Conservation (phyloP, 1,139 yeast species). For the Magnusiomyces suaveolens region DNA sequence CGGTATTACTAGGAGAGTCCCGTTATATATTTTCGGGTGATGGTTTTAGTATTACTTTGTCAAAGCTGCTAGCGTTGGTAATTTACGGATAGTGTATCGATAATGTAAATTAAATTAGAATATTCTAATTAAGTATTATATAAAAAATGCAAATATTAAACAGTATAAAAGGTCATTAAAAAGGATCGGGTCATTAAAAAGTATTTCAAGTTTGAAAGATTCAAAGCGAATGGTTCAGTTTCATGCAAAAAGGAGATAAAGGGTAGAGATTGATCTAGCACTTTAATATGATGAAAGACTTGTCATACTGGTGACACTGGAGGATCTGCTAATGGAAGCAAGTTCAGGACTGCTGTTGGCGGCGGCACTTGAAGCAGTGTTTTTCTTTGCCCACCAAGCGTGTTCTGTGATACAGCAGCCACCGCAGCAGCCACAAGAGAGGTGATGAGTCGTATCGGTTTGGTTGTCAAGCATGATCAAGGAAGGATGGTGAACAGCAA, state of each 20-base stretch:
- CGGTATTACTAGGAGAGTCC: no score
- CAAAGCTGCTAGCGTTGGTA: no score
- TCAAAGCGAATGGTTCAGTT: background rate
- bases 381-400: slow-evolving; percentile 36
- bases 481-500: slow-evolving; percentile 12
- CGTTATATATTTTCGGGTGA: no score
- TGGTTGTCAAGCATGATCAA: slow-evolving; percentile 30
- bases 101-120: background rate
- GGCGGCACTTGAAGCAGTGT: background rate
- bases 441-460: slow-evolving; percentile 38
- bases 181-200: background rate
- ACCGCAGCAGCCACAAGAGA: slow-evolving; percentile 42
- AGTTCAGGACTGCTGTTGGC: slow-evolving; percentile 3
- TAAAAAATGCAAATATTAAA: background rate
- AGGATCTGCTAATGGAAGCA: slow-evolving; percentile 2
- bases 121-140: background rate
- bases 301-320: slow-evolving; percentile 10
- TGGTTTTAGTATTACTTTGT: no score
- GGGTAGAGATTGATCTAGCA: background rate
- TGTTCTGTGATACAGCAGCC: slow-evolving; percentile 39
- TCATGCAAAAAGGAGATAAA: background rate
- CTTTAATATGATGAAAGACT: slow-evolving; percentile 6
- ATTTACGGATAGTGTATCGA: no score
- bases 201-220: background rate
- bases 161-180: background rate